Percentiles rank a stretch among this genome's conserved stretches.
Conservation (phyloP, 257 asterid genomes). For the Ligustrum vulgare region DNA sequence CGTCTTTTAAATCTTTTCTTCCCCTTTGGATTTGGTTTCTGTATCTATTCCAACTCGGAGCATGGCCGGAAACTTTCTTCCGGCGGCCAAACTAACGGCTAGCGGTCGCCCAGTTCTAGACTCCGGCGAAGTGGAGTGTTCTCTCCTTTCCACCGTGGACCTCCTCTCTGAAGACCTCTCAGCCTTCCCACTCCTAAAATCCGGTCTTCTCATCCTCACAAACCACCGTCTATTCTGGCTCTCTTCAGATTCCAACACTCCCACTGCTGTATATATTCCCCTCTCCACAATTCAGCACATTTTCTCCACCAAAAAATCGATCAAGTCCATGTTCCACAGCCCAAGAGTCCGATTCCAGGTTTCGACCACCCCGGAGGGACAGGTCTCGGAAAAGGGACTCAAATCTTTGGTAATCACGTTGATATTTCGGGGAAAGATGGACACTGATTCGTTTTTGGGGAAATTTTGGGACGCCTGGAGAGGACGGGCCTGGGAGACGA, state of each 20-base stretch:
- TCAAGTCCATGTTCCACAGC: conserved; percentile 80
- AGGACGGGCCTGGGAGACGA: conserved; percentile 72
- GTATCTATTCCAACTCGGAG: not conserved
- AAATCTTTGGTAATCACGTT: conserved; percentile 50
- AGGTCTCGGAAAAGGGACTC: conserved; percentile 38
- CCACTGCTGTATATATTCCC: conserved; percentile 47
- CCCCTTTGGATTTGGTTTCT: not conserved
- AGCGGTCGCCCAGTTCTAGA: conserved; percentile 78
- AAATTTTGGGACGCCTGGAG: conserved; percentile 92
- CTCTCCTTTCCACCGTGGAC: conserved; percentile 74
- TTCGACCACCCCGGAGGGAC: conserved; percentile 49
- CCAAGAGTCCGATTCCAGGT: conserved; percentile 82
- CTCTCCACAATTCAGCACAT: conserved; percentile 62
- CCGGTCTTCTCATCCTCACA: conserved; percentile 77
- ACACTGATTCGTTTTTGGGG: conserved; percentile 66
- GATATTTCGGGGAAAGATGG: conserved; percentile 68
- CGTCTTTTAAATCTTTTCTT: not conserved
- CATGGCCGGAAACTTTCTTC: conserved; percentile 64
- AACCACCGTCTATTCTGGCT: conserved; percentile 84
- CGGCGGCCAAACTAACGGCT: conserved; percentile 63
- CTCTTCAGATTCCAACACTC: conserved; percentile 39
- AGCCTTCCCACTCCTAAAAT: conserved; percentile 67
- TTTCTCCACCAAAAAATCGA: conserved; percentile 54
- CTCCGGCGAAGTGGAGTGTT: conserved; percentile 74
- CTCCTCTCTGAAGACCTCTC: conserved; percentile 70